phyloP scores from a whole-genome alignment of 2,329 filamentous ascomycete genomes.

The Fusarium oligoseptatum region DNA sequence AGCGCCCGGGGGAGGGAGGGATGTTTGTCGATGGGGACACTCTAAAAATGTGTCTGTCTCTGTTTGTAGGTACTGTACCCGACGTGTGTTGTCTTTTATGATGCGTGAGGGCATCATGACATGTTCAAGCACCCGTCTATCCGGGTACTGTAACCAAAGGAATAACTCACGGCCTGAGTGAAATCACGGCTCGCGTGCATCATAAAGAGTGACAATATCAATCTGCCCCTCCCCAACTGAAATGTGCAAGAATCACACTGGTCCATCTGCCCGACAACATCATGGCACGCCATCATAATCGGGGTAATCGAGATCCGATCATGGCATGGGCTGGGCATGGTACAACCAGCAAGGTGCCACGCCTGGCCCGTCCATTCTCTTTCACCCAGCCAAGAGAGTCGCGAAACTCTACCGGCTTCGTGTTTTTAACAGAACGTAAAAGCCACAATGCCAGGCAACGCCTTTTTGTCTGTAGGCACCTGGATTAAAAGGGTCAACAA shows the following conservation, averaged over 20 bases:
- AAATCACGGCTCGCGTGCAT: background rate
- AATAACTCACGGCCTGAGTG: background rate
- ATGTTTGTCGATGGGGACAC: slow-evolving; percentile 1
- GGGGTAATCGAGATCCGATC: slow-evolving; percentile 43
- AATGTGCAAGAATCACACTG: background rate
- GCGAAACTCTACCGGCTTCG: slow-evolving; percentile 10
- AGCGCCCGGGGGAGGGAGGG: background rate
- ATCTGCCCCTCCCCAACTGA: background rate
- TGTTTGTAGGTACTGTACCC: background rate
- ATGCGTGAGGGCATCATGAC: background rate
- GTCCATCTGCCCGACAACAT: background rate
- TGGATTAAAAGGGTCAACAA: background rate
- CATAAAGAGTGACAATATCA: background rate
- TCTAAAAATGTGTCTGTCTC: background rate
- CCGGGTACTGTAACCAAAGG: background rate
- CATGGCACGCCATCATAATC: slow-evolving; percentile 11
- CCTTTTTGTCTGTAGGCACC: background rate
- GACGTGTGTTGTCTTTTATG: background rate
- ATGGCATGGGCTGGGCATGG: slow-evolving; percentile 10
- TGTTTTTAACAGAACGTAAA: background rate
- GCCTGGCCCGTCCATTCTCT: background rate
- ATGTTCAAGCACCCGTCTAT: background rate
- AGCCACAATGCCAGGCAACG: background rate
- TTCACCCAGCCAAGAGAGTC: background rate
- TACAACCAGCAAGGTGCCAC: slow-evolving; percentile 6